A percentile compares a stretch with the other conserved stretches of the same genome.
These are phyloP conservation scores for Thuja plicata DNA, from an alignment of 83 land plant species.

Conservation along the genomic window DNA sequence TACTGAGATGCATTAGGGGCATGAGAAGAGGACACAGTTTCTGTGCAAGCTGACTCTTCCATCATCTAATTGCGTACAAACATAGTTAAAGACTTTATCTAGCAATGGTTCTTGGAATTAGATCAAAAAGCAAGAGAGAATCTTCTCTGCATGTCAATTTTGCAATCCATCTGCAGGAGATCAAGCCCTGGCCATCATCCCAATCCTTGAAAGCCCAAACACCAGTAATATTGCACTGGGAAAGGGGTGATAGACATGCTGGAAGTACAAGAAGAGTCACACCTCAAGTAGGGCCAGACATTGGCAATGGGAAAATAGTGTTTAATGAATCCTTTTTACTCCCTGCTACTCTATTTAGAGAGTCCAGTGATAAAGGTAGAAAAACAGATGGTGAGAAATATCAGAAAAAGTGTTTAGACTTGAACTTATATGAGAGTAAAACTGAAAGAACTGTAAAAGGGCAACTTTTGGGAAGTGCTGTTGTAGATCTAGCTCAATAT, in stretches of 20 bases:
- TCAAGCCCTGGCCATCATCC: conserved; percentile 91
- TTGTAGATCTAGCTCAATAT: conserved; percentile 72
- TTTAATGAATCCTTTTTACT: conserved; percentile 79
- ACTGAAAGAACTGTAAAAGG: conserved; percentile 49
- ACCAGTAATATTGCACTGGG: conserved; percentile 77
- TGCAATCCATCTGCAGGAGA: conserved; percentile 65
- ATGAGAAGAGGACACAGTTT: background rate
- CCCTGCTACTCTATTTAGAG: conserved; percentile 45
- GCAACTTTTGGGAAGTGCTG: conserved; percentile 60
- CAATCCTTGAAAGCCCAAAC: conserved; percentile 50
- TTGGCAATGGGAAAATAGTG: conserved; percentile 60
- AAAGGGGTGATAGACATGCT: conserved; percentile 70
- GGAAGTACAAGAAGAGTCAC: conserved; percentile 59
- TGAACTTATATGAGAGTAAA: conserved; percentile 59
- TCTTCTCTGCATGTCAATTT: conserved; percentile 55
- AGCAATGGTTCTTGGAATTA: conserved; percentile 79
- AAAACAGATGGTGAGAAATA: conserved; percentile 34
- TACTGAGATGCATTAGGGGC: conserved; percentile 4
- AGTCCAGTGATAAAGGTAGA: conserved; percentile 25
- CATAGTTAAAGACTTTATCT: conserved; percentile 2
- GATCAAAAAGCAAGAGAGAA: conserved; percentile 59
- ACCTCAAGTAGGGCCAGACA: conserved; percentile 45
- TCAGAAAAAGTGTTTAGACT: conserved; percentile 69
- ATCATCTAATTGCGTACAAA: background rate
- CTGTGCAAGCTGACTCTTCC: background rate